A percentile compares a stretch with the other conserved stretches of the same genome.
Evolutionary conservation across 2,329 filamentous ascomycete species (phyloP).

Genomic region (Penicillium sp.): DNA sequence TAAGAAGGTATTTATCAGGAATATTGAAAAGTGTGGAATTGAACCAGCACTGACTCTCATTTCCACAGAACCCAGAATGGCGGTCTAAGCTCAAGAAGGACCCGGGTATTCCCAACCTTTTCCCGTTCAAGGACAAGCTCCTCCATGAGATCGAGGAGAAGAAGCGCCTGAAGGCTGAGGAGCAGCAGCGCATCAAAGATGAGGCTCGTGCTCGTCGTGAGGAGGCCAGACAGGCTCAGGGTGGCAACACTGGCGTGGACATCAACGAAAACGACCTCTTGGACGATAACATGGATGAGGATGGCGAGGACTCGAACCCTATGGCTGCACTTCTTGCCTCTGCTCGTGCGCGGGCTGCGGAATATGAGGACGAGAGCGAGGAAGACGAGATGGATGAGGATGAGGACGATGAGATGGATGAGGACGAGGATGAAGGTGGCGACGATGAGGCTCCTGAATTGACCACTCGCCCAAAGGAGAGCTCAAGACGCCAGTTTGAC

Average conservation of each 20-base stretch:
- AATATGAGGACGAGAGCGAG: constrained; percentile 49
- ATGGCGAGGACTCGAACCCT: constrained; percentile 61
- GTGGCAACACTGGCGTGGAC: constrained; percentile 35
- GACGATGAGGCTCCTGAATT: constrained; percentile 50
- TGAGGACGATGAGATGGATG: constrained; percentile 58
- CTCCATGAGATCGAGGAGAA: constrained; percentile 92
- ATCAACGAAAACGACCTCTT: constrained; percentile 49
- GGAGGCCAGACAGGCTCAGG: constrained; percentile 34
- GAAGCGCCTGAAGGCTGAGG: constrained; percentile 75
- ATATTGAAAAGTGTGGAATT: not conserved
- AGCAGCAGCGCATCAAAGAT: constrained; percentile 68
- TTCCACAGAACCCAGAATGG: constrained; percentile 83
- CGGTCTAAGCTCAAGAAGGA: constrained; percentile 94
- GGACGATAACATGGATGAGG: constrained; percentile 54
- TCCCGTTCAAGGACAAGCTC: constrained; percentile 95
- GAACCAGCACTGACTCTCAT: constrained; percentile 10
- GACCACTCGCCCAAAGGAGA: constrained; percentile 47
- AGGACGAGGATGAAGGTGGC: constrained; percentile 51
- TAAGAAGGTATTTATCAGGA: constrained; percentile 62
- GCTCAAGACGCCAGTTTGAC: constrained; percentile 83
- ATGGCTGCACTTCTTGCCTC: constrained; percentile 46
- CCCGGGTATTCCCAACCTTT: constrained; percentile 93
- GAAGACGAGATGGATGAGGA: constrained; percentile 55
- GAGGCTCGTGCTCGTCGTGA: constrained; percentile 52
- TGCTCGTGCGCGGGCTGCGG: constrained; percentile 44